Base-by-base conservation (phyloP, 148 eudicot genomes). In the Vaccinium macrocarpon region DNA sequence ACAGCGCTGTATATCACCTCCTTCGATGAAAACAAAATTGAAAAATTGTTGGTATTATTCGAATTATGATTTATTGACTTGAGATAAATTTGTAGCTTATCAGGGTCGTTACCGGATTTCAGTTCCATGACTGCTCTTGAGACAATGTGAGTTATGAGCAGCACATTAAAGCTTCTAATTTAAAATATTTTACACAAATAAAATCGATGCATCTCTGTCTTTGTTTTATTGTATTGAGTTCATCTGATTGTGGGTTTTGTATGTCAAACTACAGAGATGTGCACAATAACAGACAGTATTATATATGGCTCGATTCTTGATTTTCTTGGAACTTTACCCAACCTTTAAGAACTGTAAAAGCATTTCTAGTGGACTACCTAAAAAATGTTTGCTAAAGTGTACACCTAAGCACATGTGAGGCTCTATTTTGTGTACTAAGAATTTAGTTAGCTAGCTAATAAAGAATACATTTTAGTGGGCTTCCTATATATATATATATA, bases 121-220 rank as follows among this genome's bases (percentile, higher is more conserved):
- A 87, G 91, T 80, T 85, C 88, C 75, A 90, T 90, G 90, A 84
- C 85, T 85, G 88, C 86, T 71, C 91, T 90, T 79, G 79, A 81
- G 72, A 90, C 81, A 53, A 88, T 90, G 92, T 90, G 72, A 86
- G 88, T 83, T 38, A 29, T 29, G 21, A 72, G 38, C 16, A 71
- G 23, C 8, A 72, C 19, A 16, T 38, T 14, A 16, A 6, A 38
- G 38, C 48, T 6, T 25, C 4, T 73, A 16, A 38, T 0, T 3
- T 73, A 16, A 38, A 2, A 23, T 64, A 64, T n/a, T 64, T 64
- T 64, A 25, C 32, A 14, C 15, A 29, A 4, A 70, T 13, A 13
- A 29, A 0, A 59, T 59, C 6, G 1, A 70, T 70, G 18, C 76
- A 7, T 38, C 29, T 6, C 1, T 7, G 3, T 64, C 29, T n/a